Conservation (phyloP, 352 stramenopile genomes). For the Phytophthora boehmeriae region DNA sequence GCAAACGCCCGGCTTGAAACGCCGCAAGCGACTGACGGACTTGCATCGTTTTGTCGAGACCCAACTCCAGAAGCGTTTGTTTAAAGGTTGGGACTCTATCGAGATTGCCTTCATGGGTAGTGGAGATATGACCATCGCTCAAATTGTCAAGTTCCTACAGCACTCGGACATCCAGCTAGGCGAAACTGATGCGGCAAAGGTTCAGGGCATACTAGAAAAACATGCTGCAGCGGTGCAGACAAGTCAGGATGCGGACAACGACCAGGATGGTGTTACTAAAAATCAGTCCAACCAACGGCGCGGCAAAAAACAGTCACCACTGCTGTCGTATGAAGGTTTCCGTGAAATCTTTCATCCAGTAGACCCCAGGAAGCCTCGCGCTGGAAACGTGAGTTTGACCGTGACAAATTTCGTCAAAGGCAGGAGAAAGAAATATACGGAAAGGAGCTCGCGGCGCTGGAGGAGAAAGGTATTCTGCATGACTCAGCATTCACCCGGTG, state of each 20-base stretch:
- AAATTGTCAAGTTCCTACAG: constrained; percentile 79
- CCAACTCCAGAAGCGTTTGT: constrained; percentile 72
- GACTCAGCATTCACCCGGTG: not conserved
- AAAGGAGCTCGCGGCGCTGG: constrained; percentile 61
- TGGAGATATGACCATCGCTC: constrained; percentile 62
- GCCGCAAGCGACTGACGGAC: constrained; percentile 60
- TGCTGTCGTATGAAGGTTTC: constrained; percentile 72
- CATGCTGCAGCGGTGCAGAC: constrained; percentile 31
- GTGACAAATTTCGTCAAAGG: constrained; percentile 50
- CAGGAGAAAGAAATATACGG: constrained; percentile 81
- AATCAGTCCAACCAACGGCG: constrained; percentile 13
- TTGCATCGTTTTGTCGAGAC: constrained; percentile 68
- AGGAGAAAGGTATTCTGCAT: constrained; percentile 59
- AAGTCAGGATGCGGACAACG: constrained; percentile 9
- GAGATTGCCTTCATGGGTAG: constrained; percentile 70
- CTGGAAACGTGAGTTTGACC: constrained; percentile 79
- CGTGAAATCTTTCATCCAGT: constrained; percentile 66
- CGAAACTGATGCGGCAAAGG: constrained; percentile 54
- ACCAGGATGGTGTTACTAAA: constrained; percentile 1
- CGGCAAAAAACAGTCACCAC: constrained; percentile 13
- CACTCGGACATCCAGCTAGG: constrained; percentile 74
- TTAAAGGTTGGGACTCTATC: constrained; percentile 73
- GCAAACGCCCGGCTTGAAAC: constrained; percentile 50
- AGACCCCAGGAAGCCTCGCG: constrained; percentile 48
- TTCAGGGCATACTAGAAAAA: constrained; percentile 64